Evolutionary conservation across 768 basidiomycete genomes (phyloP), one percentile per base, ranked within the genome.

Genomic region (Suillus placidus): DNA sequence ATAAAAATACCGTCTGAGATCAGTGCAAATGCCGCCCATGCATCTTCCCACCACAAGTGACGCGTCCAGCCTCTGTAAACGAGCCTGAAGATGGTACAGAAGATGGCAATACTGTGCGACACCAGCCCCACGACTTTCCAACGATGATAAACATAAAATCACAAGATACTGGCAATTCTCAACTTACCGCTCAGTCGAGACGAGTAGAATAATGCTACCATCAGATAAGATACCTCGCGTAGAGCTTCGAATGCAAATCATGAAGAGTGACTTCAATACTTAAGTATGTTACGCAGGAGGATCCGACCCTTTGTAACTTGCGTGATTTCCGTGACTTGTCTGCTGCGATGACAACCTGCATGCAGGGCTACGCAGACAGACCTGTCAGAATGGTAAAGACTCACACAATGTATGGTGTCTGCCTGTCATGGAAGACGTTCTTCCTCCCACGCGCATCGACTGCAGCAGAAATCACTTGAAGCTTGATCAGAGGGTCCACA

Each of bases 31-130:
- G 63, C 58, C 7, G 72, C 72, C 68, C 67, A 73, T 6, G 49
- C 64, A 42, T 76, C 76, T 49, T 77, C 75, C 76, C 74, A 76
- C 74, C 75, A 73, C 30, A 76, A 72, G 26, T 56, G 57, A 9
- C 61, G 40, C 55, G 63, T 71, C 43, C 67, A 63, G 66, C 67
- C 67, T 37, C 74, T 69, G 56, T 72, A 72, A 6, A 8, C 1
- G 10, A 77, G 14, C 60, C 74, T 68, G 30, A 76, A 72, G 5
- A 69, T 6, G 14, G 75, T 77, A 51, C 66, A 63, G 18, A 63
- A 37, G n/a, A 77, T 71, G 30, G 76, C 76, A 6, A 70, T 55
- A 2, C 67, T 20, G 5, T 76, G 74, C 16, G 68, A 71, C 8
- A 47, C 35, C 23, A 52, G 52, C 8, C 63, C 67, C 47, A 70